phyloP scores from a whole-genome alignment of 1,139 yeast species.

The Meyerozyma carpophila region DNA sequence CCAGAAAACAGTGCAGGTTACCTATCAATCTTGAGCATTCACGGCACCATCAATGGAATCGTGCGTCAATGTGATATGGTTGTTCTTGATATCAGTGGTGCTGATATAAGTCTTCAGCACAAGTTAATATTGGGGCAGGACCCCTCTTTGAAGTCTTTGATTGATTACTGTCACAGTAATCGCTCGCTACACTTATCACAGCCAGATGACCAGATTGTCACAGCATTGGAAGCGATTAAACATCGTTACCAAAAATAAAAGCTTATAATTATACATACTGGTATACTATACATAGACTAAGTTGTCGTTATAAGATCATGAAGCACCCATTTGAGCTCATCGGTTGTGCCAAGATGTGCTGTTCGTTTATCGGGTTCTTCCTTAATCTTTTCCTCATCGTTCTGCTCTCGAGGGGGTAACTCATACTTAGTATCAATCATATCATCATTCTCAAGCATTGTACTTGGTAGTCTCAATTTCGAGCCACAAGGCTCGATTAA shows the following conservation, averaged over 20 bases:
- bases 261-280: background rate
- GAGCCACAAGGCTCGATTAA: constrained; percentile 67
- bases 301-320: constrained; percentile 45
- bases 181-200: background rate
- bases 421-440: constrained; percentile 27
- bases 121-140: background rate
- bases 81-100: background rate
- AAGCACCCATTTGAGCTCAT: constrained; percentile 67
- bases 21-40: background rate
- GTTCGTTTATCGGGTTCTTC: constrained; percentile 2
- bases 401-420: constrained; percentile 30
- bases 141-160: background rate
- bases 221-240: background rate
- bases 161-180: background rate
- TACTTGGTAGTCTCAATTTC: constrained; percentile 43
- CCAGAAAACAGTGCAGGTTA: background rate
- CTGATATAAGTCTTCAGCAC: background rate
- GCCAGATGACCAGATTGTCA: background rate
- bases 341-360: constrained; percentile 53
- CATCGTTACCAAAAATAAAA: background rate
- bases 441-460: constrained; percentile 57
- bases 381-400: constrained; percentile 6
- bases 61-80: background rate
- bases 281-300: background rate
- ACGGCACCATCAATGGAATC: background rate